Evolutionary conservation across 192 early-diverging fungal genomes (phyloP).

Genomic region (Powellomyces hirtus): DNA sequence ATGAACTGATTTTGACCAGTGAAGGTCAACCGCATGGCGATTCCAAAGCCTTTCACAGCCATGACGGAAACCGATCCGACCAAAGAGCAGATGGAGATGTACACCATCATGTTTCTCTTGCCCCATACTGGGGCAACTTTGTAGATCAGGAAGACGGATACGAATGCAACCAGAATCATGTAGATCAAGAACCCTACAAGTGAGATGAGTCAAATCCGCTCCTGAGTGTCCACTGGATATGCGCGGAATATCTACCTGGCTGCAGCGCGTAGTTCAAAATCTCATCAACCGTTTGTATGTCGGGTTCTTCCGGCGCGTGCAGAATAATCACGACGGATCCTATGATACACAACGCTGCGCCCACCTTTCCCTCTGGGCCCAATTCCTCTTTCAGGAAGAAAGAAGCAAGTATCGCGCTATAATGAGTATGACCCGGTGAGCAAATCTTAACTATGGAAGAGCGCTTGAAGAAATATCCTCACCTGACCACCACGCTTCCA

Average conservation of each 20-base stretch:
- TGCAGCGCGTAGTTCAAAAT: constrained; percentile 77
- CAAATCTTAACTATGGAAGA: background rate
- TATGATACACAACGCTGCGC: constrained; percentile 86
- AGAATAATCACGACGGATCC: constrained; percentile 81
- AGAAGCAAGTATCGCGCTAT: constrained; percentile 78
- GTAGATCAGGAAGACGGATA: constrained; percentile 77
- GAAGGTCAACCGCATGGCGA: constrained; percentile 89
- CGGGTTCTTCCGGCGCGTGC: constrained; percentile 80
- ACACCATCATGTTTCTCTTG: constrained; percentile 77
- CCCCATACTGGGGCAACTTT: constrained; percentile 77
- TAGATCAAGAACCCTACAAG: constrained; percentile 81
- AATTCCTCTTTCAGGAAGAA: constrained; percentile 87
- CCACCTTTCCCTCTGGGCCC: constrained; percentile 78
- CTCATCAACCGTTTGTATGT: constrained; percentile 78
- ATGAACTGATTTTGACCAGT: constrained; percentile 89
- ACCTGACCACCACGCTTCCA: constrained; percentile 84
- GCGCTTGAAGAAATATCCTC: background rate
- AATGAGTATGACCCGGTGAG: constrained; percentile 1
- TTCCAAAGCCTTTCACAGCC: constrained; percentile 91
- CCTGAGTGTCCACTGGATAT: background rate
- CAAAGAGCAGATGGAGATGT: constrained; percentile 92
- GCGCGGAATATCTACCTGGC: constrained; percentile 50
- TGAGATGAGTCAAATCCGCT: background rate
- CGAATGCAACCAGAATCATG: constrained; percentile 58
- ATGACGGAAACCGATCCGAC: constrained; percentile 90